Evolutionary conservation across 2,329 filamentous ascomycete genomes (phyloP).

Genomic region (Fusarium pseudocircinatum): DNA sequence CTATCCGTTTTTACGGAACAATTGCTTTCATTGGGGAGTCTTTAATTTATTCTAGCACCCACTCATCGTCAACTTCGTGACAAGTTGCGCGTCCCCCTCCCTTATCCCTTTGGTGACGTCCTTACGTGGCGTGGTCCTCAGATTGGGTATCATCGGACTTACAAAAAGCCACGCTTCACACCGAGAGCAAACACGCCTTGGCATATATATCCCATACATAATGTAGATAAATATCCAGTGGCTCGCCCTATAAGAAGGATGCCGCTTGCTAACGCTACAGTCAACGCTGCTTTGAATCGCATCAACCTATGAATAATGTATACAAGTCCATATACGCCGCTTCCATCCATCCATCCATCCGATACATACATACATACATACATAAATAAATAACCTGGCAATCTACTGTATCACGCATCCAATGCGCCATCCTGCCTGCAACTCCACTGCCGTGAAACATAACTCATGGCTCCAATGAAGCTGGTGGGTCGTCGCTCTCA

Average conservation of each 20-base stretch:
- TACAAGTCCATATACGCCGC: slow-evolving; percentile 26
- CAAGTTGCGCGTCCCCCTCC: slow-evolving; percentile 19
- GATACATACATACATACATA: not conserved
- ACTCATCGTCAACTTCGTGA: not conserved
- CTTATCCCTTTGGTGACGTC: slow-evolving; percentile 15
- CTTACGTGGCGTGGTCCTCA: slow-evolving; percentile 15
- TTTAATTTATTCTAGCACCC: not conserved
- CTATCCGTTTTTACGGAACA: not conserved
- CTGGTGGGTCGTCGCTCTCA: not conserved
- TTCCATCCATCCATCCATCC: not conserved
- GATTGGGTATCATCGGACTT: not conserved
- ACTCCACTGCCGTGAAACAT: slow-evolving; percentile 27
- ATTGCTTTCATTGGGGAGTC: not conserved
- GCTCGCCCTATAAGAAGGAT: not conserved
- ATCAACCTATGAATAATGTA: slow-evolving; percentile 6
- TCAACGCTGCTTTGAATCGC: not conserved
- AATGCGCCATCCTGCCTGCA: slow-evolving; percentile 28
- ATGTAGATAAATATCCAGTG: not conserved
- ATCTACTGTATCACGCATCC: slow-evolving; percentile 17
- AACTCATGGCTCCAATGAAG: slow-evolving; percentile 13
- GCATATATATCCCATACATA: not conserved
- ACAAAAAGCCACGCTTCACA: not conserved
- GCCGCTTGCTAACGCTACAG: not conserved
- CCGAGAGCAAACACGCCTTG: not conserved
- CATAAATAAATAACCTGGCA: not conserved